phyloP scores from a whole-genome alignment of 2,329 filamentous ascomycete genomes.

The Fonsecaea multimorphosa region DNA sequence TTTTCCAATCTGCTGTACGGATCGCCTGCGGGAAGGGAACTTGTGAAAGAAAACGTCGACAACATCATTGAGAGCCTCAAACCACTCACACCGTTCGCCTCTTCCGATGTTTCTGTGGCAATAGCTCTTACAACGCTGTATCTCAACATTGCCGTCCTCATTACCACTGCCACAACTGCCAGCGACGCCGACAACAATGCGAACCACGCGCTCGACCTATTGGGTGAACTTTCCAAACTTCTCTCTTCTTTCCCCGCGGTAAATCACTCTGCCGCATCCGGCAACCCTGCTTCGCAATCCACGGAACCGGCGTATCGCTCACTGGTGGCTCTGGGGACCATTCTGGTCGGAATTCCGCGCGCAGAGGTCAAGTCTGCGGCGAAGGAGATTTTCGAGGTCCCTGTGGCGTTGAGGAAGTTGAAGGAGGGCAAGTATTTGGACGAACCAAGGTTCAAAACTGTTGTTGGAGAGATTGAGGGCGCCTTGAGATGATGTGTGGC shows the following conservation, averaged over 20 bases:
- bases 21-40: conserved; percentile 70
- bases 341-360: conserved; percentile 63
- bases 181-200: conserved; percentile 48
- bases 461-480: conserved; percentile 63
- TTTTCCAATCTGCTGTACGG: conserved; percentile 80
- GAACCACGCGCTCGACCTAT: conserved; percentile 56
- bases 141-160: conserved; percentile 82
- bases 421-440: conserved; percentile 58
- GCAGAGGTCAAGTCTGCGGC: conserved; percentile 64
- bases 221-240: conserved; percentile 68
- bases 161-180: conserved; percentile 55
- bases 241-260: conserved; percentile 49
- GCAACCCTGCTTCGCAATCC: conserved; percentile 66
- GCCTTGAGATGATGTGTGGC: conserved; percentile 23
- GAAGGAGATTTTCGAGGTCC: conserved; percentile 62
- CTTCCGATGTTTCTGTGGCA: conserved; percentile 75
- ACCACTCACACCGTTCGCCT: conserved; percentile 62
- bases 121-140: conserved; percentile 81
- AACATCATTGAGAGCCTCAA: conserved; percentile 68
- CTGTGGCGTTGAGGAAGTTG: conserved; percentile 54
- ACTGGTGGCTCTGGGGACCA: conserved; percentile 81
- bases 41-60: conserved; percentile 66
- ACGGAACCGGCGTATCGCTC: conserved; percentile 82
- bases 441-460: conserved; percentile 65
- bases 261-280: conserved; percentile 31